Evolutionary conservation across 169 alveolate genomes (phyloP), one percentile per base, ranked within the genome.

Genomic region (Eimeria maxima): DNA sequence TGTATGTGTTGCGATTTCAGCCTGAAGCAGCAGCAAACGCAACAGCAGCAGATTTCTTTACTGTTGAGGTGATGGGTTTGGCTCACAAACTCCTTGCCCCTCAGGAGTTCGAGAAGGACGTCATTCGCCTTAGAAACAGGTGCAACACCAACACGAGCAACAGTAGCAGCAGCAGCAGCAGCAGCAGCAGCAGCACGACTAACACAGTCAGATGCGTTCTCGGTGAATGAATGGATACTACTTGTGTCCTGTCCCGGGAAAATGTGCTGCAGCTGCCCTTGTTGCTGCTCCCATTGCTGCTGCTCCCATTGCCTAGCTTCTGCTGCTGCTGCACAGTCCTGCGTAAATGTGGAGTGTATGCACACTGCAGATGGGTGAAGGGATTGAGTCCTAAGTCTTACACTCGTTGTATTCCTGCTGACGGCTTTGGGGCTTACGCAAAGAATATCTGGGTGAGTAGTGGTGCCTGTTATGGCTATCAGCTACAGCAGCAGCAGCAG

Each of bases 391-490:
- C 98, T 11, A n/a, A n/a, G 50, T 53, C 95, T 27, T 98, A 98
- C 96, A 97, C 98, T 6, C 95, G 99, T 87, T 73, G 86, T 57
- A 97, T 98, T 29, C 99, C 99, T 6, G 96, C 98, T 3, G 99
- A 98, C 80, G 99, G 99, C 55, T 97, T 97, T 96, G 98, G 97
- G 27, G 97, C 95, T 76, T 98, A 98, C 90, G 95, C 97, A 38
- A 93, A 60, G 8, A 67, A 95, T 10, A 91, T 97, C 45, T 97
- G 97, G 97, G 96, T 93, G 45, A 16, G 93, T 1, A 53, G 16
- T 11, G 20, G 16, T 14, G 10, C 16, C 60, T 53, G 60, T 14
- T 53, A 33, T 33, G 38, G 38, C 60, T 11, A 53, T 1, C 87
- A 10, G n/a, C 47, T 1, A 8, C 87, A 42, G 29, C 47, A 3